Evolutionary conservation across 1,284 basidiomycete species (phyloP), one percentile per base, ranked within the genome.

Genomic region (Moesziomyces globuligerus): DNA sequence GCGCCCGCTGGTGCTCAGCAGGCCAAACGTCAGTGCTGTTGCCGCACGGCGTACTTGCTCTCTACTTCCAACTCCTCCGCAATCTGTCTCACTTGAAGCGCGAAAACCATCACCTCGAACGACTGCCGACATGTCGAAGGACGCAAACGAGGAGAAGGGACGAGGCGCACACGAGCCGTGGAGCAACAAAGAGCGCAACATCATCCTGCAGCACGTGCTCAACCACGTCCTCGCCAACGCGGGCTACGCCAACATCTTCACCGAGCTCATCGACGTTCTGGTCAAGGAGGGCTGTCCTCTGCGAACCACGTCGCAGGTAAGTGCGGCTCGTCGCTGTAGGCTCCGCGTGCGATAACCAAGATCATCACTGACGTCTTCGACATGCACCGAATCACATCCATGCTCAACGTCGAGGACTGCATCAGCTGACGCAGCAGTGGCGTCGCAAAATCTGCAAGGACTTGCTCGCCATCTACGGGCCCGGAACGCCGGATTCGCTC

Each of bases 201-300:
- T 62, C 24, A 62, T 69, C 32, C 48, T 69, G 17, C 25, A 48
- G 17, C 49, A 68, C n/a, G 47, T 62, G 1, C 47, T 68, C n/a
- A 47, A 29, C 3, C 47, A 50, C 21, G 46, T 51, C n/a, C 46
- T 61, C 4, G 48, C 42, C 25, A 54, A 26, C 8, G 49, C 37
- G 1, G 51, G 28, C 34, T 50, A 40, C 39, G 34, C 43, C 9
- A 51, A 20, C n/a, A 17, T 51, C 24, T 51, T 55, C 40, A 25
- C 10, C 34, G 45, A 47, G 24, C 25, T 59, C 15, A 7, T 44
- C 23, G 48, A 48, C 1, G 8, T 48, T 7, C 43, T 66, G 3
- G 48, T n/a, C 41, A 44, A 45, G 9, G 43, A 48, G 24, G 51
- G 62, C 23, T 55, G 7, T 13, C 52, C 52, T 9, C 4, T 10